phyloP scores from a whole-genome alignment of 2,329 filamentous ascomycete species.

The Trichoderma hamatum region DNA sequence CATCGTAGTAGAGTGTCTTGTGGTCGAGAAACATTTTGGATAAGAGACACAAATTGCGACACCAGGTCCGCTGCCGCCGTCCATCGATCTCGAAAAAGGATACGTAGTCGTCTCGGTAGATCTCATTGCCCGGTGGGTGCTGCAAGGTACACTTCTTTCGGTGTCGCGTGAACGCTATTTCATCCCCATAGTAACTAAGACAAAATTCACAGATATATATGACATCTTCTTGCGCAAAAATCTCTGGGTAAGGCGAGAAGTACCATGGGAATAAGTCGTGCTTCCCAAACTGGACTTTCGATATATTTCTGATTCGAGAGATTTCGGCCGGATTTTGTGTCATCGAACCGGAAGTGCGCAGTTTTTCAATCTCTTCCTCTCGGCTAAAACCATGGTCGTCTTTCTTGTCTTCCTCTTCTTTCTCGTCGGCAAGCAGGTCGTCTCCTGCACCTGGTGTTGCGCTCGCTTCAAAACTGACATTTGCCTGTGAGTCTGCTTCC shows the following conservation, averaged over 20 bases:
- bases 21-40: slow-evolving; percentile 97
- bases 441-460: slow-evolving; percentile 51
- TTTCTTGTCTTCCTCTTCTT: slow-evolving; percentile 48
- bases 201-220: slow-evolving; percentile 99
- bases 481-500: slow-evolving; percentile 51
- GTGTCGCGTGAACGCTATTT: slow-evolving; percentile 82
- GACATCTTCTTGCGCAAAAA: slow-evolving; percentile 83
- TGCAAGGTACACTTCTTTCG: slow-evolving; percentile 86
- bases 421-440: slow-evolving; percentile 60
- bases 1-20: slow-evolving; percentile 98
- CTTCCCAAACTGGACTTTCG: slow-evolving; percentile 90
- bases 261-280: slow-evolving; percentile 97
- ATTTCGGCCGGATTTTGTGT: slow-evolving; percentile 98
- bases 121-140: slow-evolving; percentile 96
- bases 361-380: slow-evolving; percentile 93
- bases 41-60: slow-evolving; percentile 89
- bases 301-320: slow-evolving; percentile 91
- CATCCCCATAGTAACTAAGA: slow-evolving; percentile 83
- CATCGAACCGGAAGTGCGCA: slow-evolving; percentile 94
- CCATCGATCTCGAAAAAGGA: slow-evolving; percentile 99
- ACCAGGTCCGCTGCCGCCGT: slow-evolving; percentile 91
- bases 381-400: slow-evolving; percentile 66
- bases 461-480: slow-evolving; percentile 46
- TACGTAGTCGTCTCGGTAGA: slow-evolving; percentile 91
- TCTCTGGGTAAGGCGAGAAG: slow-evolving; percentile 93